A percentile compares a stretch with the other conserved stretches of the same genome.
phyloP scores from a whole-genome alignment of 23 red algal species.

The Gracilaria domingensis region DNA sequence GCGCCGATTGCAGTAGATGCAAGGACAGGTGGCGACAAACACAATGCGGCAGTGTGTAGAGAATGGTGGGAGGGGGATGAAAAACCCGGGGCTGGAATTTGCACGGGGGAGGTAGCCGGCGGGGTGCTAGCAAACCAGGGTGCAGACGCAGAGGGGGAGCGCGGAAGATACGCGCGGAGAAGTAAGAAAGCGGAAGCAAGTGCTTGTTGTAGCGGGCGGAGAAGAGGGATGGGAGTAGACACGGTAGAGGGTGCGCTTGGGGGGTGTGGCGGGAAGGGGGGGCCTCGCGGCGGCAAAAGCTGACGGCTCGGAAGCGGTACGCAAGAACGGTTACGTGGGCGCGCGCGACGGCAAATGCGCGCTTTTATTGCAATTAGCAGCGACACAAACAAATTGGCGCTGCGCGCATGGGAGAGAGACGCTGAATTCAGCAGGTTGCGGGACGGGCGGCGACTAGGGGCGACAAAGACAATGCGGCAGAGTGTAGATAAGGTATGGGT shows the following conservation, averaged over 20 bases:
- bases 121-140: background rate
- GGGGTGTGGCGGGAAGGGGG: background rate
- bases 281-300: too few species aligned
- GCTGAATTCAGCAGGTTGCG: too few species aligned
- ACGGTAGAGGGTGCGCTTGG: background rate
- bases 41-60: too few species aligned
- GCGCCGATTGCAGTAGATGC: background rate
- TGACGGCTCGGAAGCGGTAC: background rate
- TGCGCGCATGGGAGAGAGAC: too few species aligned
- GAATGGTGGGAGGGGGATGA: background rate
- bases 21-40: background rate
- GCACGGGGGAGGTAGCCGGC: background rate
- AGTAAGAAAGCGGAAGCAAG: background rate
- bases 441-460: too few species aligned
- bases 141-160: too few species aligned
- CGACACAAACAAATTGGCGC: background rate
- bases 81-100: background rate
- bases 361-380: constrained; percentile 2
- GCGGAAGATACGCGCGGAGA: too few species aligned
- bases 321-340: background rate
- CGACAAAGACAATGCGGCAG: too few species aligned
- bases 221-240: background rate
- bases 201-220: background rate
- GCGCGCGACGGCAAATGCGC: too few species aligned
- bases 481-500: too few species aligned